phyloP scores from a whole-genome alignment of 345 rosid genomes.

The Eucalyptus erythrocorys region DNA sequence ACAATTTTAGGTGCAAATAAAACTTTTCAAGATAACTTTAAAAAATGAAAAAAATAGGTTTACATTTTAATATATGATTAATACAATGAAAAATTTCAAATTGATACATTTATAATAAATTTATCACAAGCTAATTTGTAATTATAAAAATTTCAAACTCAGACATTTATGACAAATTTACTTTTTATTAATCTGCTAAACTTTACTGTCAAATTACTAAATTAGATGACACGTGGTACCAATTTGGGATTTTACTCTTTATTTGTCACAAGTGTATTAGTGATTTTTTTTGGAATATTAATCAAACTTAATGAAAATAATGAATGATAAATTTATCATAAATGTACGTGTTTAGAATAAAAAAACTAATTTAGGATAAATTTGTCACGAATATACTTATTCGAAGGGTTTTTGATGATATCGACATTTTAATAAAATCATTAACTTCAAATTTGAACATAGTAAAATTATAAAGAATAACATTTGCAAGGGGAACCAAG shows the following conservation, averaged over 20 bases:
- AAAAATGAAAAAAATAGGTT: not conserved
- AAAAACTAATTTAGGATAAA: no score
- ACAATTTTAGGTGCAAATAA: not conserved
- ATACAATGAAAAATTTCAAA: no score
- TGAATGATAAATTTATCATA: no score
- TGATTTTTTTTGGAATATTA: no score
- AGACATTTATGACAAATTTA: accelerated
- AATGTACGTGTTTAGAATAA: accelerated
- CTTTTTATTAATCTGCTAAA: accelerated
- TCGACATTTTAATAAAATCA: not conserved
- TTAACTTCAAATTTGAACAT: not conserved
- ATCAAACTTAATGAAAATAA: no score
- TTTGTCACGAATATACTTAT: accelerated
- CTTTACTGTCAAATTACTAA: accelerated
- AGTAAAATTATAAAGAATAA: not conserved
- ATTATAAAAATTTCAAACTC: accelerated
- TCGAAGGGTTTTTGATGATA: accelerated
- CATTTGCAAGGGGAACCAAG: not conserved
- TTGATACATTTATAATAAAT: accelerated
- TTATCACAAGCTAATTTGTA: no score
- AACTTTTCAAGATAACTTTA: not conserved
- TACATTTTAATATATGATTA: no score
- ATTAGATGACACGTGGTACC: accelerated
- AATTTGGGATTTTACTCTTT: no score
- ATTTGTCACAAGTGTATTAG: no score